These are phyloP conservation scores for Dalechampia spathulata DNA, from an alignment of 441 rosid genomes.

Conservation along the genomic window DNA sequence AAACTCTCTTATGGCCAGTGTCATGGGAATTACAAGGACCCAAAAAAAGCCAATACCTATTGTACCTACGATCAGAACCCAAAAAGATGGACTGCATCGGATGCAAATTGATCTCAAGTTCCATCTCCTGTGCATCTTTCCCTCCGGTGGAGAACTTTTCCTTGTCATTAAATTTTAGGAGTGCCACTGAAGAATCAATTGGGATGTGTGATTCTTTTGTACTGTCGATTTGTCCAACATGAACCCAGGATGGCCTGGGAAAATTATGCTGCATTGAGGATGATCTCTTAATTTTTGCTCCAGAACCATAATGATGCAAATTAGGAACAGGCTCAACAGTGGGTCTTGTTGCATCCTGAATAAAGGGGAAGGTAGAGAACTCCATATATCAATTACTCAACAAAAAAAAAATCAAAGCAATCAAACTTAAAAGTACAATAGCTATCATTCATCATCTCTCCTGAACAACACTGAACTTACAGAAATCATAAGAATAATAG, in stretches of 20 bases:
- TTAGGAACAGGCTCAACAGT: slow-evolving; percentile 37
- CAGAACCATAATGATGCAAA: slow-evolving; percentile 57
- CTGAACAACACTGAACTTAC: too few species aligned
- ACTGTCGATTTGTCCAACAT: slow-evolving; percentile 36
- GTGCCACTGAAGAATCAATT: slow-evolving; percentile 56
- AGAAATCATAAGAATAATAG: too few species aligned
- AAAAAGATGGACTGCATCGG: slow-evolving; percentile 84
- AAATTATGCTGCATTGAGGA: slow-evolving; percentile 32
- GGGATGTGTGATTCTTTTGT: slow-evolving; percentile 33
- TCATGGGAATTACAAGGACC: slow-evolving; percentile 81
- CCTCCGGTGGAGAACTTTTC: slow-evolving; percentile 22
- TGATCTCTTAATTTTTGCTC: slow-evolving; percentile 84
- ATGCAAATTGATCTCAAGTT: slow-evolving; percentile 35
- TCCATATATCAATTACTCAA: background rate
- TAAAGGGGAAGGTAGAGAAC: slow-evolving; percentile 3
- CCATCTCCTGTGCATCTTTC: slow-evolving; percentile 29
- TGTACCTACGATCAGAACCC: slow-evolving; percentile 97
- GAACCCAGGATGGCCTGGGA: slow-evolving; percentile 67
- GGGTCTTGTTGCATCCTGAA: slow-evolving; percentile 49
- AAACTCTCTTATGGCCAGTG: slow-evolving; percentile 93
- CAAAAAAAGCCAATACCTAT: slow-evolving; percentile 97
- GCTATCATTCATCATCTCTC: too few species aligned
- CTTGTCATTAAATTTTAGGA: slow-evolving; percentile 24
- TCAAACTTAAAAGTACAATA: background rate
- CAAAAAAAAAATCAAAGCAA: background rate